Evolutionary conservation across 768 basidiomycete species (phyloP).

Genomic region (Russula dissimulans): DNA sequence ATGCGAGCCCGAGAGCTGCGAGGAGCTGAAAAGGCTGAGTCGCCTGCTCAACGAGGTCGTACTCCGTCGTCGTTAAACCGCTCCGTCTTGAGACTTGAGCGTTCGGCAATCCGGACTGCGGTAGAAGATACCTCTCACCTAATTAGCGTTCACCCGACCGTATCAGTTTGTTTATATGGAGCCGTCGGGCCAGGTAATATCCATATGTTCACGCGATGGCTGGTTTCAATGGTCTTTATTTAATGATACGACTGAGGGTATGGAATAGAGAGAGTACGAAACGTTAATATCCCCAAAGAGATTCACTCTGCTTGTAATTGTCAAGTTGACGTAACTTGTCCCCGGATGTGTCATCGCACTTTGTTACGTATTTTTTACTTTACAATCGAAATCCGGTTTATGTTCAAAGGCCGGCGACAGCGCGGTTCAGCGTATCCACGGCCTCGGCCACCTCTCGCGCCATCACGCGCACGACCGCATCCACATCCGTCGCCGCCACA

Average conservation of each 20-base stretch:
- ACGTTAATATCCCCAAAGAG: not conserved
- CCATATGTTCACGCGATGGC: not conserved
- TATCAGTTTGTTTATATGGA: not conserved
- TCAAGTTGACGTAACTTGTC: no score
- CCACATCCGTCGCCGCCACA: slow-evolving; percentile 15
- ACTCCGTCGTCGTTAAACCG: not conserved
- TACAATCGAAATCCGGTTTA: no score
- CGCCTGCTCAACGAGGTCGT: not conserved
- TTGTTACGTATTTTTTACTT: not conserved
- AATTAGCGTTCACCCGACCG: not conserved
- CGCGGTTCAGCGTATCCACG: slow-evolving; percentile 6
- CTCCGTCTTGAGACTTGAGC: no score
- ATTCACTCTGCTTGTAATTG: no score
- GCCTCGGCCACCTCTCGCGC: slow-evolving; percentile 18
- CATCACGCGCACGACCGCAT: slow-evolving; percentile 17
- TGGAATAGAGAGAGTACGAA: not conserved
- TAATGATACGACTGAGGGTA: not conserved
- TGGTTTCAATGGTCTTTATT: no score
- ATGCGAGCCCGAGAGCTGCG: not conserved
- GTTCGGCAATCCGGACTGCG: not conserved
- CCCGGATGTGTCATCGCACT: no score
- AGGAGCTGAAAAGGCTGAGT: slow-evolving; percentile 1
- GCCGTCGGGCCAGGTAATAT: not conserved
- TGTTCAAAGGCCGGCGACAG: slow-evolving; percentile 10
- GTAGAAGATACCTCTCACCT: not conserved